Conservation (phyloP, 116 monocot species). For the Zostera marina region DNA sequence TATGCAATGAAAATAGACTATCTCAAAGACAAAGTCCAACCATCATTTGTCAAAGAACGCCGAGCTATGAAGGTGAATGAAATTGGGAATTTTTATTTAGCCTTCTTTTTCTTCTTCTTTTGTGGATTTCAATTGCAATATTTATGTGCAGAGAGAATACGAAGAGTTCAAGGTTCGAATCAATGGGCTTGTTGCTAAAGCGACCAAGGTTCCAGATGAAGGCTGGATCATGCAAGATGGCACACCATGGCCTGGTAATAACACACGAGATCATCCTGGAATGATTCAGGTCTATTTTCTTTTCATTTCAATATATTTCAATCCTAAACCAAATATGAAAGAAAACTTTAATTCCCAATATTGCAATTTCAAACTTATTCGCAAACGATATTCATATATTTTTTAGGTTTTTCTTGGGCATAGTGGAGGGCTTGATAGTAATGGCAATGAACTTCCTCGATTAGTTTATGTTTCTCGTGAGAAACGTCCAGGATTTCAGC, state of each 20-base stretch:
- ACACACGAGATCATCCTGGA: conserved; percentile 75
- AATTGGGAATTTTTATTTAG: neutral
- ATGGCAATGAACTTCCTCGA: conserved; percentile 44
- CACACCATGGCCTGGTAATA: conserved; percentile 82
- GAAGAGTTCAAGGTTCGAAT: conserved; percentile 72
- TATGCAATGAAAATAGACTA: conserved; percentile 64
- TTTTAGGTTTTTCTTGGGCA: conserved; percentile 73
- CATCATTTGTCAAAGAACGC: conserved; percentile 71
- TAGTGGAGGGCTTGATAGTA: conserved; percentile 48
- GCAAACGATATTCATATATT: neutral
- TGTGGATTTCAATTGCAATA: neutral
- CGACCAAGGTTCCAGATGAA: conserved; percentile 57
- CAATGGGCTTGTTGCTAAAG: conserved; percentile 65
- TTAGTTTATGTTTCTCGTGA: conserved; percentile 81
- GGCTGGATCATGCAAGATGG: conserved; percentile 91
- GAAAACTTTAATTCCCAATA: neutral
- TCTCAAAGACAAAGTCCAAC: conserved; percentile 65
- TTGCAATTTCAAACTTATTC: neutral
- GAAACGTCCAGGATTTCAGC: conserved; percentile 72
- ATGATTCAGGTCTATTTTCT: conserved; percentile 65
- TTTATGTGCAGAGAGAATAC: conserved; percentile 54
- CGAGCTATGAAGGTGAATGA: conserved; percentile 60
- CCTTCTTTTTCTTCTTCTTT: neutral
- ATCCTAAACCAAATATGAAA: neutral
- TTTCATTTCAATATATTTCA: conserved; percentile 1